phyloP scores from a whole-genome alignment of 306 rosid species.

The Quercus agrifolia region DNA sequence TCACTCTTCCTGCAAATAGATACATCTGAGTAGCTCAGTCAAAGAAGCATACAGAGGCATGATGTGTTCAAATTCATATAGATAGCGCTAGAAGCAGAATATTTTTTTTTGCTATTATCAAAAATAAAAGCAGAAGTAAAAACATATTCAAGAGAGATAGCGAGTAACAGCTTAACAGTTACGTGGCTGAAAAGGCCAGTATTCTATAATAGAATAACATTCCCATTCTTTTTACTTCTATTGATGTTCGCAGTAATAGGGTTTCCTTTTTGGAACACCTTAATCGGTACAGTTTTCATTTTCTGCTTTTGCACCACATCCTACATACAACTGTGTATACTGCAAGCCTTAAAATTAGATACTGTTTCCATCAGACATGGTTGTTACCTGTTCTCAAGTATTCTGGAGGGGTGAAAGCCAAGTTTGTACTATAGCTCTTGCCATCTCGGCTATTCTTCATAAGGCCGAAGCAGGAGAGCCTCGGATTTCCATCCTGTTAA shows the following conservation, averaged over 20 bases:
- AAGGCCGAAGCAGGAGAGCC: conserved; percentile 97
- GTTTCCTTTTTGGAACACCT: not conserved
- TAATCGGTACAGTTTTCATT: not conserved
- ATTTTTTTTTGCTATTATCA: too few species aligned
- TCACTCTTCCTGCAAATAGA: conserved; percentile 72
- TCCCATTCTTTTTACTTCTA: not conserved
- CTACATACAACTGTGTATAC: not conserved
- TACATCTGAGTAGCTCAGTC: conserved; percentile 10
- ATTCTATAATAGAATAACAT: not conserved
- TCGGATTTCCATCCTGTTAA: conserved; percentile 83
- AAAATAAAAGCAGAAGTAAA: too few species aligned
- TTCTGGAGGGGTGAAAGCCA: conserved; percentile 99
- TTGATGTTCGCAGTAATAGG: not conserved
- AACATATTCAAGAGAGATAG: not conserved
- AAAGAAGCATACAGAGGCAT: not conserved
- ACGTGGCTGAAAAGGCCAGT: not conserved
- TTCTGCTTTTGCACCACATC: not conserved
- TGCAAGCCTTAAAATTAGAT: not conserved
- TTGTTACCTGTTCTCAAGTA: conserved; percentile 87
- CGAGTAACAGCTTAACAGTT: not conserved
- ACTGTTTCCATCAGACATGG: not conserved
- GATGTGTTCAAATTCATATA: not conserved
- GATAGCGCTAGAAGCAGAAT: not conserved
- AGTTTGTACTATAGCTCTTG: conserved; percentile 91
- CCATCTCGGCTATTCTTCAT: conserved; percentile 99